Conservation (phyloP, 352 stramenopile genomes). For the Phytopythium helicoides region DNA sequence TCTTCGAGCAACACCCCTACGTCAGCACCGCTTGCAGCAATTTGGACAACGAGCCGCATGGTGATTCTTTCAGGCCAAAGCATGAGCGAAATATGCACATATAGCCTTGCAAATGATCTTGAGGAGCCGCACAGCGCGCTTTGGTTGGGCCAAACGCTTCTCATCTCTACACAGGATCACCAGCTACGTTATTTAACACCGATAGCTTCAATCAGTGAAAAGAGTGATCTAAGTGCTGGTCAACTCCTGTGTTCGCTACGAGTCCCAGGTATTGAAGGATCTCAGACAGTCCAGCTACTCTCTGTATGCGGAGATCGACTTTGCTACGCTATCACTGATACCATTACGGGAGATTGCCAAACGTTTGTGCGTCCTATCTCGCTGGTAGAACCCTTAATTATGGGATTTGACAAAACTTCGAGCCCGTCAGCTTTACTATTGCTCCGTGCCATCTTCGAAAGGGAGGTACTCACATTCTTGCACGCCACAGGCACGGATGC, state of each 20-base stretch:
- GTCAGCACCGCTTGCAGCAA: conserved; percentile 25
- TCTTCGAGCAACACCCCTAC: conserved; percentile 4
- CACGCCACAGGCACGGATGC: conserved; percentile 34
- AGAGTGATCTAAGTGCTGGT: conserved; percentile 2
- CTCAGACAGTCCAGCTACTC: conserved; percentile 35
- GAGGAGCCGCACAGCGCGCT: conserved; percentile 45
- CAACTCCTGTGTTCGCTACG: conserved; percentile 34
- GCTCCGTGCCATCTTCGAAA: conserved; percentile 58
- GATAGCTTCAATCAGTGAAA: conserved; percentile 8
- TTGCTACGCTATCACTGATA: conserved; percentile 42
- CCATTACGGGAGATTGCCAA: conserved; percentile 30
- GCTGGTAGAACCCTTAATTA: conserved; percentile 50
- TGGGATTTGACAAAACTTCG: conserved; percentile 28
- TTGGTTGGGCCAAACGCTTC: conserved; percentile 67
- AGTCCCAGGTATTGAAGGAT: conserved; percentile 7
- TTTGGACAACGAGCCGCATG: conserved; percentile 54
- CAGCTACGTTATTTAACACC: conserved; percentile 62
- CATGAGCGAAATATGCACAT: conserved; percentile 33
- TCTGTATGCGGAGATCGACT: conserved; percentile 52
- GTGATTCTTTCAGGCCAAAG: conserved; percentile 43
- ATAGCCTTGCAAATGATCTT: conserved; percentile 34
- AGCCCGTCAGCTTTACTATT: conserved; percentile 14
- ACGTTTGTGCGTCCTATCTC: conserved; percentile 38
- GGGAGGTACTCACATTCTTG: conserved; percentile 57
- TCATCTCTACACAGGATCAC: conserved; percentile 44